phyloP scores from a whole-genome alignment of 129 eudicot genomes.

The Escallonia rubra region DNA sequence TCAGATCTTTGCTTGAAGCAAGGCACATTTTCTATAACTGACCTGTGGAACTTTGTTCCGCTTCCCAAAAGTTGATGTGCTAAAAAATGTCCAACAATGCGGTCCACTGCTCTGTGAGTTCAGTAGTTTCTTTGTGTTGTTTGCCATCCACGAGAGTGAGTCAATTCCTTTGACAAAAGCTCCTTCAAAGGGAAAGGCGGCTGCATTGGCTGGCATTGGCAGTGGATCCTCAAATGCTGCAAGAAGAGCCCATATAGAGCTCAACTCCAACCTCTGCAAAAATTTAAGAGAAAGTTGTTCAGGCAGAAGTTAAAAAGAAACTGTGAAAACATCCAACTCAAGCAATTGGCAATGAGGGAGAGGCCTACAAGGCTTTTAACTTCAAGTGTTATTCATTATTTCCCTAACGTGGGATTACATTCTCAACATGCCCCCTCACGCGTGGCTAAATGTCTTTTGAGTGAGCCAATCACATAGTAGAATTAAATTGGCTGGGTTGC shows the following conservation, averaged over 20 bases:
- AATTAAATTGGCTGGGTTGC: too few species aligned
- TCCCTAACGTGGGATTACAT: too few species aligned
- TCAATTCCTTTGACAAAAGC: conserved; percentile 91
- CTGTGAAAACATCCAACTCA: too few species aligned
- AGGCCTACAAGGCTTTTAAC: too few species aligned
- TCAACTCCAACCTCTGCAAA: conserved; percentile 72
- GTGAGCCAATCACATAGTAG: too few species aligned
- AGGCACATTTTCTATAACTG: background rate
- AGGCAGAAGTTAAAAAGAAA: background rate
- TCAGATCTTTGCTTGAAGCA: too few species aligned
- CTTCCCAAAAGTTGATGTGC: conserved; percentile 83
- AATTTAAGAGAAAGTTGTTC: background rate
- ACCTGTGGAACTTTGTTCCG: conserved; percentile 97
- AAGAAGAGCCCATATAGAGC: conserved; percentile 96
- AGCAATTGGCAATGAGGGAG: too few species aligned
- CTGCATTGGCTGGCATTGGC: conserved; percentile 48
- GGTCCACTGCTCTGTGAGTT: conserved; percentile 44
- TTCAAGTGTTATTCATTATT: too few species aligned
- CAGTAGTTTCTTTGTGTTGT: conserved; percentile 66
- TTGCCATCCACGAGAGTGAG: conserved; percentile 91
- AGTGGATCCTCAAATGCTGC: conserved; percentile 96
- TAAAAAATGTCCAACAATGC: conserved; percentile 87
- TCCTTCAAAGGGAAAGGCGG: conserved; percentile 63
- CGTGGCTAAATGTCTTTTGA: too few species aligned
- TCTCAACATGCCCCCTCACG: too few species aligned